phyloP scores from a whole-genome alignment of 768 basidiomycete genomes.

The Neoboletus subvelutipes region DNA sequence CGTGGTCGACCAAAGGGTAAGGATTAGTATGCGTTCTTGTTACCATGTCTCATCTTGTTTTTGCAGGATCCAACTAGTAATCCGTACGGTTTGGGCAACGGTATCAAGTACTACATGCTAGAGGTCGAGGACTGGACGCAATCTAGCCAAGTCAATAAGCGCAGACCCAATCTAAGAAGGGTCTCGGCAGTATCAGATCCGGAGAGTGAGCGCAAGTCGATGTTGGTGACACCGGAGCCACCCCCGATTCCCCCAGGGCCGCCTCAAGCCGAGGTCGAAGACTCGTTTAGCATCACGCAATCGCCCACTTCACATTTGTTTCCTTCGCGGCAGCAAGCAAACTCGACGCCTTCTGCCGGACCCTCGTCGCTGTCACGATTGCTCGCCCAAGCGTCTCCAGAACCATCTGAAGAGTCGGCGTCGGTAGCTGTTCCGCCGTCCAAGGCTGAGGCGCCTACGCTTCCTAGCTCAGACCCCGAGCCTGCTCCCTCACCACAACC shows the following conservation, averaged over 20 bases:
- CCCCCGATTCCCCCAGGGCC: slow-evolving; percentile 50
- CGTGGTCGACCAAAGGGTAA: slow-evolving; percentile 76
- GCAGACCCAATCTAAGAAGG: slow-evolving; percentile 54
- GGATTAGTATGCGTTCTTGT: background rate
- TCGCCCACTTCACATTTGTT: slow-evolving; percentile 70
- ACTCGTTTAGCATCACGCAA: slow-evolving; percentile 63
- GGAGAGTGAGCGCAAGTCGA: slow-evolving; percentile 40
- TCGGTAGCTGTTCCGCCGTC: slow-evolving; percentile 30
- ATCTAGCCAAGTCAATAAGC: slow-evolving; percentile 59
- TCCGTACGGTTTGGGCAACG: slow-evolving; percentile 85
- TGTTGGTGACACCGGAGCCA: slow-evolving; percentile 9
- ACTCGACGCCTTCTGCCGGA: slow-evolving; percentile 66
- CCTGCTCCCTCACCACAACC: slow-evolving; percentile 32
- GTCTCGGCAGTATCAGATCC: slow-evolving; percentile 37
- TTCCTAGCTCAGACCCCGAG: slow-evolving; percentile 6
- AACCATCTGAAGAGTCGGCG: slow-evolving; percentile 33
- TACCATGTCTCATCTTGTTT: slow-evolving; percentile 2
- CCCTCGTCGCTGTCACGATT: slow-evolving; percentile 80
- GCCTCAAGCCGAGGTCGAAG: slow-evolving; percentile 70
- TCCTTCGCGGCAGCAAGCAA: slow-evolving; percentile 59
- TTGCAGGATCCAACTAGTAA: slow-evolving; percentile 76
- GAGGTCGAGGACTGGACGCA: slow-evolving; percentile 95
- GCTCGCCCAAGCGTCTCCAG: slow-evolving; percentile 65
- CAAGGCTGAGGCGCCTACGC: slow-evolving; percentile 34
- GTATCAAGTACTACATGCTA: slow-evolving; percentile 90